Evolutionary conservation across 2,329 filamentous ascomycete genomes (phyloP).

Genomic region (Neodidymelliopsis sp.): DNA sequence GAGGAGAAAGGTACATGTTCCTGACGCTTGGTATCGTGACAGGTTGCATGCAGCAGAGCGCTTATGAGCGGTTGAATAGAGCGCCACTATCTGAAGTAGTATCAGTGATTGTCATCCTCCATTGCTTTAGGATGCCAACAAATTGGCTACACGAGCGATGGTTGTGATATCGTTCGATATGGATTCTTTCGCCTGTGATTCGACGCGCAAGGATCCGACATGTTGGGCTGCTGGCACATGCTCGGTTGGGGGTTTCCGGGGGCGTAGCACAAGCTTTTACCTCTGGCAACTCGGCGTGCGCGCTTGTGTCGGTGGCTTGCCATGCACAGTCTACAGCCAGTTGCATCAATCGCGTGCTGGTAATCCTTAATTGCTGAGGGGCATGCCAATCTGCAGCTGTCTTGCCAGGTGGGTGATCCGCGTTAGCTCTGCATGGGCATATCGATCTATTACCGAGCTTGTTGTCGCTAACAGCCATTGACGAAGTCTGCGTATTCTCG

Average conservation of each 20-base stretch:
- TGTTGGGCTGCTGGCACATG: not conserved
- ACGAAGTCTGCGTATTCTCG: too few relatives aligned
- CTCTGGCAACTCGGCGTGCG: not conserved
- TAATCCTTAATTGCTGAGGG: too few relatives aligned
- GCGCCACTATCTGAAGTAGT: constrained; percentile 12
- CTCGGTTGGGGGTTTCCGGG: constrained; percentile 5
- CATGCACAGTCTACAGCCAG: constrained; percentile 3
- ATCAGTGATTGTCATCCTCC: not conserved
- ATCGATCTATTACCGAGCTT: too few relatives aligned
- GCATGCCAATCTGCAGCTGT: too few relatives aligned
- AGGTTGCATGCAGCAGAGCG: constrained; percentile 13
- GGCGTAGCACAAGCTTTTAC: constrained; percentile 14
- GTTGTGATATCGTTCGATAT: constrained; percentile 11
- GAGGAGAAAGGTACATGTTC: not conserved
- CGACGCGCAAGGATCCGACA: not conserved
- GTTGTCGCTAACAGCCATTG: too few relatives aligned
- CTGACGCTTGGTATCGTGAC: not conserved
- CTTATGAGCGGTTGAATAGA: constrained; percentile 15
- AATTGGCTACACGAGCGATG: not conserved
- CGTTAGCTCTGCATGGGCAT: too few relatives aligned
- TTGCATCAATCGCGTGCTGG: too few relatives aligned
- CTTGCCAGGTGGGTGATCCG: too few relatives aligned
- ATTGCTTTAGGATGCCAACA: constrained; percentile 5
- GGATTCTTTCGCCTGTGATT: not conserved
- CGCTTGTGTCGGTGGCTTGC: constrained; percentile 9